Percentiles rank a stretch among this genome's conserved stretches.
Conservation (phyloP, 345 rosid genomes). For the Cardiospermum halicacabum region DNA sequence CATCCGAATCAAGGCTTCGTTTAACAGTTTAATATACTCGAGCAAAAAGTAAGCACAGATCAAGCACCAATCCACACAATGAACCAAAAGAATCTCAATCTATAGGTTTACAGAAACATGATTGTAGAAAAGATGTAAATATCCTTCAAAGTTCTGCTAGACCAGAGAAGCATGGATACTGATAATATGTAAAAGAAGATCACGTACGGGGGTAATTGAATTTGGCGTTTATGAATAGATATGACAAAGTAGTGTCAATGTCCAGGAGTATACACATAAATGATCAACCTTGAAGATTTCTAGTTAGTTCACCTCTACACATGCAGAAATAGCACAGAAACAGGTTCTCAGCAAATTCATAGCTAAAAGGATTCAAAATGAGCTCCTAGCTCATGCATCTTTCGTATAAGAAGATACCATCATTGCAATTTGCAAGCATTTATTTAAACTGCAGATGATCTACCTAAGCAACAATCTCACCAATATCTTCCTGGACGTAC, state of each 20-base stretch:
- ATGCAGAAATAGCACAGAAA: neutral
- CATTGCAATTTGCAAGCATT: slow-evolving; percentile 1
- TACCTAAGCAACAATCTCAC: slow-evolving; percentile 24
- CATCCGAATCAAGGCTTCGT: neutral
- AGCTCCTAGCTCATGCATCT: neutral
- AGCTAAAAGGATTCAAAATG: neutral
- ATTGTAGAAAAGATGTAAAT: neutral
- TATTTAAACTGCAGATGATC: slow-evolving; percentile 3
- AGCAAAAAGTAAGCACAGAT: neutral
- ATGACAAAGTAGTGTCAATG: neutral
- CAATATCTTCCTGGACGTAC: slow-evolving; percentile 17
- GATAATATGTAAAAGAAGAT: slow-evolving; percentile 2
- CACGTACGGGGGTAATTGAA: neutral
- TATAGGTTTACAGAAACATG: neutral
- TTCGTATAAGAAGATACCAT: neutral
- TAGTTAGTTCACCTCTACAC: neutral
- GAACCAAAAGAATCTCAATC: neutral
- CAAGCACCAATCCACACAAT: neutral
- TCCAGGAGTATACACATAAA: neutral
- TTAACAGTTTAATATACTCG: neutral
- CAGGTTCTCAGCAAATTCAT: neutral
- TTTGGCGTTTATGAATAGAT: neutral
- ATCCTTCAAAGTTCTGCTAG: neutral
- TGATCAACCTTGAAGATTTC: neutral
- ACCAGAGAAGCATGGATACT: neutral